Evolutionary conservation across 2,329 filamentous ascomycete genomes (phyloP).

Genomic region (Colletotrichum sp.): DNA sequence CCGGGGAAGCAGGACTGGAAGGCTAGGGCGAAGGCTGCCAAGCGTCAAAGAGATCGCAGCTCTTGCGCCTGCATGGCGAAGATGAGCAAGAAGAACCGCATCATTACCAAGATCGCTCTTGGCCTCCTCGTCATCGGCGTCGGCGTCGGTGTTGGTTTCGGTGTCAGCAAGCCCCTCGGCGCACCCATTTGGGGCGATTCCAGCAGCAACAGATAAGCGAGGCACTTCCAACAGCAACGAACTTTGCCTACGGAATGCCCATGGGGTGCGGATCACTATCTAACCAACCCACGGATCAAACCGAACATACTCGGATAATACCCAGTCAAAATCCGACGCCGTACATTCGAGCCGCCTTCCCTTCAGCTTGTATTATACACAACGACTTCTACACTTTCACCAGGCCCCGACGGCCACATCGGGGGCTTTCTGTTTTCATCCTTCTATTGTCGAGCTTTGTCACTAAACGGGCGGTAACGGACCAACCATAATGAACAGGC

Average conservation of each 20-base stretch:
- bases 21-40: conserved; percentile 60
- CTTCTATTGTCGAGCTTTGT: neutral
- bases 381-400: conserved; percentile 1
- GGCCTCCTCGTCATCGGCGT: conserved; percentile 55
- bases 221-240: neutral
- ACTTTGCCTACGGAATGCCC: neutral
- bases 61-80: conserved; percentile 58
- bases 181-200: conserved; percentile 58
- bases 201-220: neutral
- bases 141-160: conserved; percentile 61
- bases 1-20: conserved; percentile 65
- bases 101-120: conserved; percentile 59
- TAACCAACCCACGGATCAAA: neutral
- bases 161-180: conserved; percentile 63
- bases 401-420: neutral
- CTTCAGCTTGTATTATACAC: conserved; percentile 19
- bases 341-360: conserved; percentile 4
- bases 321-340: neutral
- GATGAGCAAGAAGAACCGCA: conserved; percentile 57
- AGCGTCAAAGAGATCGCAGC: conserved; percentile 44
- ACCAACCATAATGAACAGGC: conserved; percentile 18
- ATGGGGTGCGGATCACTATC: neutral
- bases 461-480: neutral
- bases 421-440: neutral
- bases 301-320: neutral